Conservation (phyloP, 2,329 filamentous ascomycete species). For the Penicillium decumbens region DNA sequence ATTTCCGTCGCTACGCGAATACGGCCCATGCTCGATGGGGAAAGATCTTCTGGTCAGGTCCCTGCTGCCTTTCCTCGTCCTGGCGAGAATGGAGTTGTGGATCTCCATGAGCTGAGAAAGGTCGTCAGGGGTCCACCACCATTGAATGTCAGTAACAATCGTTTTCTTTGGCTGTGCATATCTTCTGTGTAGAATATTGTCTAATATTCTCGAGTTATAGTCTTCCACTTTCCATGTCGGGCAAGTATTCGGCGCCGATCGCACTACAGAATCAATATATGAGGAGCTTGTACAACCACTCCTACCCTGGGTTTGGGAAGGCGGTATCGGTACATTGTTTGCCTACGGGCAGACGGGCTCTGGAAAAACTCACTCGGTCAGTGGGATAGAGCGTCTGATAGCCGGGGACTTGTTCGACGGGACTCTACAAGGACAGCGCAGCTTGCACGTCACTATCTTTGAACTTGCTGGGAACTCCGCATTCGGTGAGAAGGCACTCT, state of each 20-base stretch:
- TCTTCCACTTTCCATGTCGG: conserved; percentile 28
- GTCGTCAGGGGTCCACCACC: conserved; percentile 9
- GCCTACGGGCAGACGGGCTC: conserved; percentile 95
- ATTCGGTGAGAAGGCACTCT: conserved; percentile 37
- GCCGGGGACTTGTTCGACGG: conserved; percentile 53
- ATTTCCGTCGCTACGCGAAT: conserved; percentile 12
- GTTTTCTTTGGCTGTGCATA: not conserved
- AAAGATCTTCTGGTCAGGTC: conserved; percentile 11
- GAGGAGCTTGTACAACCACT: conserved; percentile 40
- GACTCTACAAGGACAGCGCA: conserved; percentile 28
- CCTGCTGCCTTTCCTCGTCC: conserved; percentile 7
- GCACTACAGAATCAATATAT: conserved; percentile 43
- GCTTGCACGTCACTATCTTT: conserved; percentile 89
- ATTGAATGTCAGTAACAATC: conserved; percentile 10
- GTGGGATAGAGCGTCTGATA: conserved; percentile 64
- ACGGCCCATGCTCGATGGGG: conserved; percentile 12
- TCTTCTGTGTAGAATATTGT: not conserved
- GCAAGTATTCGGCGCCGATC: conserved; percentile 33
- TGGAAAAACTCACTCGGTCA: conserved; percentile 95
- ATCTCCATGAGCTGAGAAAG: conserved; percentile 13
- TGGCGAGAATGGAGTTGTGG: conserved; percentile 8
- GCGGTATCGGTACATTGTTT: conserved; percentile 70
- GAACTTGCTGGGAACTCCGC: conserved; percentile 93
- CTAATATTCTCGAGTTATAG: not conserved
- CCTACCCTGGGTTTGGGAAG: conserved; percentile 46